phyloP scores from a whole-genome alignment of 768 basidiomycete genomes.

The Trametes meyenii region DNA sequence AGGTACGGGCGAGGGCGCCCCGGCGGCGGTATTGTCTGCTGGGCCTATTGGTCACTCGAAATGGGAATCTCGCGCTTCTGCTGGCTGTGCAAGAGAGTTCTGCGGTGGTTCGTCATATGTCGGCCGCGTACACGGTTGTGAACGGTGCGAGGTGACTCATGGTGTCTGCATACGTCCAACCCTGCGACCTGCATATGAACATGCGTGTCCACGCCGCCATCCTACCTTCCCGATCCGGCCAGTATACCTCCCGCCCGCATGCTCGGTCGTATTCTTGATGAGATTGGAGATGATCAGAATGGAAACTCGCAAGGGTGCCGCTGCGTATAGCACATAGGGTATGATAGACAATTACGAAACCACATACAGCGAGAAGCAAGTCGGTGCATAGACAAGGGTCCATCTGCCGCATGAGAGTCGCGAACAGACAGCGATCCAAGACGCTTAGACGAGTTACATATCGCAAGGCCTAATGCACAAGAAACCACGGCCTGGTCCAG shows the following conservation, averaged over 20 bases:
- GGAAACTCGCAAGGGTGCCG: not conserved
- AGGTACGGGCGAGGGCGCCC: not conserved
- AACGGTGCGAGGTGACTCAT: constrained; percentile 3
- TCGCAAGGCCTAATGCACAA: constrained; percentile 6
- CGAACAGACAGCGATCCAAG: constrained; percentile 11
- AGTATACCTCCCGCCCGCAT: not conserved
- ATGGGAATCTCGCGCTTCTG: constrained; percentile 11
- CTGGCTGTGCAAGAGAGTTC: constrained; percentile 15
- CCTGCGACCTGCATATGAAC: constrained; percentile 7
- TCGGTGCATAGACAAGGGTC: constrained; percentile 6
- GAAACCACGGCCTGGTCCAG: constrained; percentile 1
- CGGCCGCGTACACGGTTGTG: not conserved
- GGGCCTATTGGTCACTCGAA: constrained; percentile 11
- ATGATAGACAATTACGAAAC: constrained; percentile 13
- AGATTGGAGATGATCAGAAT: constrained; percentile 16
- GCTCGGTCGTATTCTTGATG: constrained; percentile 6
- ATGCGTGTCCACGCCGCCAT: constrained; percentile 1
- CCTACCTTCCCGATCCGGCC: constrained; percentile 14
- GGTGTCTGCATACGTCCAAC: constrained; percentile 2
- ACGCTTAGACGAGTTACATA: constrained; percentile 13
- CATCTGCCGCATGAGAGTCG: constrained; percentile 6
- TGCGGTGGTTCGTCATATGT: constrained; percentile 16
- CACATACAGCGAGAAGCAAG: constrained; percentile 20
- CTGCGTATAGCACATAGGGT: constrained; percentile 8
- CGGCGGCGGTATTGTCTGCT: constrained; percentile 10